Base-by-base conservation (phyloP, 441 rosid genomes). In the Populus trichocarpa region DNA sequence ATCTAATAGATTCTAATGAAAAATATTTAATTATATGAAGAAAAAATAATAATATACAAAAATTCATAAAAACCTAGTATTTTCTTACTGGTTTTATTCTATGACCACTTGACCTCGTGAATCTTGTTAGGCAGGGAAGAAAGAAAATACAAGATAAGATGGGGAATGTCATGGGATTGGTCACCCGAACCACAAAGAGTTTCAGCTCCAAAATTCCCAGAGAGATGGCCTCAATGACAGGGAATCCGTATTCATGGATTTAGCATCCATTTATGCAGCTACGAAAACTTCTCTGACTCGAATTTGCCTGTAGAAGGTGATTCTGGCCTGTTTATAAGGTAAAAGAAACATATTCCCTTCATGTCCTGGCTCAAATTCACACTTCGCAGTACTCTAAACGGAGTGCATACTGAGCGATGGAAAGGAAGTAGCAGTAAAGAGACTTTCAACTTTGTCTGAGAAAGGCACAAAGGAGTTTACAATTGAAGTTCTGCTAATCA, bases 361-460 rank as follows among this genome's bases (percentile, higher is more conserved):
- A 38, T 38, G 0, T 9, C 46, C 46, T 10, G 13, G 13, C 13
- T 10, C 46, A 38, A 38, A 38, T 38, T 38, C 13, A 38, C 13
- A 38, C 13, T 10, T 38, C 4, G 46, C 13, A 10, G 87, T 70
- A 53, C 36, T 36, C 2, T 35, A n/a, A 64, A 9, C 38, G 63
- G 10, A 63, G 26, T 40, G 90, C 26, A 70, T 73, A 46, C 79
- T 86, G 6, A 40, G 61, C 33, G 85, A 82, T 72, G 89, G 88
- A 74, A 83, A 57, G 75, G 81, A 86, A 79, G 79, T 88, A 63
- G 88, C 89, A 36, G 83, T 88, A 23, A 86, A 88, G 72, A 83
- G 90, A 74, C 85, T 85, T 25, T 82, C 90, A 57, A 79, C 80
- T 66, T 64, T 69, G 22, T 85, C 90, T 3, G 80, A 82, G 42